Percentiles rank a stretch among this genome's conserved stretches.
These are phyloP conservation scores for Cladosporium sp. DNA, from an alignment of 2,329 filamentous ascomycete species.

Conservation along the genomic window DNA sequence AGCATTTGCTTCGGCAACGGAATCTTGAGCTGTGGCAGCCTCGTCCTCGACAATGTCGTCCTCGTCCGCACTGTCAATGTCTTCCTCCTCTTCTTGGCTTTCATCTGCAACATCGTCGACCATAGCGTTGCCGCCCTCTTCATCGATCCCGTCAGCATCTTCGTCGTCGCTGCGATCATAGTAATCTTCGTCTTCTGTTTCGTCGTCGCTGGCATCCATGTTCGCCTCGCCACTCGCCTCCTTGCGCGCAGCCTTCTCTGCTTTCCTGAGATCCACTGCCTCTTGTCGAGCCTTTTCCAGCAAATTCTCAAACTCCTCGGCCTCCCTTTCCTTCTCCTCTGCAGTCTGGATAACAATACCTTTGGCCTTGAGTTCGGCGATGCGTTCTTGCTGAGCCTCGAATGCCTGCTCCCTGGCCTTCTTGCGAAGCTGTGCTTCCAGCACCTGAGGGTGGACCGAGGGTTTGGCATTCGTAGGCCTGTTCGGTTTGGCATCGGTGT, in stretches of 20 bases:
- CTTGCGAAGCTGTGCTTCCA: conserved; percentile 63
- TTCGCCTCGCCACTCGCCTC: conserved; percentile 48
- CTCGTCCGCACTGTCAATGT: conserved; percentile 19
- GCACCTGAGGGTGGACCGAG: conserved; percentile 63
- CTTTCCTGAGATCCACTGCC: conserved; percentile 69
- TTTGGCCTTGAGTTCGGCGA: conserved; percentile 71
- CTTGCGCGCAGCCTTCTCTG: conserved; percentile 70
- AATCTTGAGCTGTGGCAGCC: conserved; percentile 18
- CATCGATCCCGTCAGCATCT: conserved; percentile 30
- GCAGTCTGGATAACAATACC: conserved; percentile 77
- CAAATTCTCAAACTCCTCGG: conserved; percentile 80
- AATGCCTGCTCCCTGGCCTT: conserved; percentile 76
- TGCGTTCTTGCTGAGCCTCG: conserved; percentile 67
- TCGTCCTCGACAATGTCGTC: conserved; percentile 30
- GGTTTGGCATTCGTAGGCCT: conserved; percentile 55
- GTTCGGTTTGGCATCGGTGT: conserved; percentile 45
- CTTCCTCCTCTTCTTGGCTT: conserved; percentile 33
- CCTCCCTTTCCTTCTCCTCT: conserved; percentile 78
- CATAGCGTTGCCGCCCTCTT: conserved; percentile 34
- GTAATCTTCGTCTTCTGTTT: conserved; percentile 49
- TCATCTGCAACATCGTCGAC: conserved; percentile 25
- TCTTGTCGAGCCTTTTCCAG: conserved; percentile 79
- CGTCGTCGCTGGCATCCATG: conserved; percentile 48
- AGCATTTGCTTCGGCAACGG: neutral
- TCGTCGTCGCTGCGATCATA: conserved; percentile 37